Evolutionary conservation across 495 filamentous ascomycete genomes (phyloP).

Genomic region (Parmelia sp.): DNA sequence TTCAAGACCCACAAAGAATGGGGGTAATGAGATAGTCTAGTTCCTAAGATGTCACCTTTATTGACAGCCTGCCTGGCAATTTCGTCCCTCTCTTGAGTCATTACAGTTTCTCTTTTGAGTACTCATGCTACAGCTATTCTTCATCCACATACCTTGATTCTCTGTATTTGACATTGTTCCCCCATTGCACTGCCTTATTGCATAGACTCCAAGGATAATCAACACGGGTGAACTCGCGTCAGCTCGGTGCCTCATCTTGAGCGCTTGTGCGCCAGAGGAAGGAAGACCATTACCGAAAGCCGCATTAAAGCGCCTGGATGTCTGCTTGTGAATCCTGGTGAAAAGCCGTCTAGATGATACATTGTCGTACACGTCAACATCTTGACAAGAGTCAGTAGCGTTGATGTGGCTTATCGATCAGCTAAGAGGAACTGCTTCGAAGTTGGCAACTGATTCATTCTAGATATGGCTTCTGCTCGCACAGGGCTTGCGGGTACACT

Average conservation of each 20-base stretch:
- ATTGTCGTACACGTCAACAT: background rate
- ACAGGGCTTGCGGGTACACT: too few species aligned
- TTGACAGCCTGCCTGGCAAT: background rate
- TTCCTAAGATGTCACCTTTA: background rate
- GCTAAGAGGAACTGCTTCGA: too few species aligned
- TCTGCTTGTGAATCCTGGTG: background rate
- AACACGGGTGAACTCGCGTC: background rate
- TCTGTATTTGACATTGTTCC: background rate
- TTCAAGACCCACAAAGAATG: too few species aligned
- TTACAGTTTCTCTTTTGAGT: background rate
- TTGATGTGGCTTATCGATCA: too few species aligned
- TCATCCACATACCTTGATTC: background rate
- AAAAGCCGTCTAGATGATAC: background rate
- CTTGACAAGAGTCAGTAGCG: background rate
- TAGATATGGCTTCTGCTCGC: too few species aligned
- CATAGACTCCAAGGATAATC: background rate
- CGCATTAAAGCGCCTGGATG: background rate
- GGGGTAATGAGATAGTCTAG: background rate
- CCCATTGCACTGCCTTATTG: background rate
- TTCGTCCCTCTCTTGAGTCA: too few species aligned
- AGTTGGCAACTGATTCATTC: too few species aligned
- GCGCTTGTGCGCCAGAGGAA: background rate
- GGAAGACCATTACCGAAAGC: background rate
- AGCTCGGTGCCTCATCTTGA: too few species aligned
- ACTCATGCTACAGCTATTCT: background rate